These are phyloP conservation scores for Colletotrichum camelliae DNA, from an alignment of 2,329 filamentous ascomycete species.

Conservation along the genomic window DNA sequence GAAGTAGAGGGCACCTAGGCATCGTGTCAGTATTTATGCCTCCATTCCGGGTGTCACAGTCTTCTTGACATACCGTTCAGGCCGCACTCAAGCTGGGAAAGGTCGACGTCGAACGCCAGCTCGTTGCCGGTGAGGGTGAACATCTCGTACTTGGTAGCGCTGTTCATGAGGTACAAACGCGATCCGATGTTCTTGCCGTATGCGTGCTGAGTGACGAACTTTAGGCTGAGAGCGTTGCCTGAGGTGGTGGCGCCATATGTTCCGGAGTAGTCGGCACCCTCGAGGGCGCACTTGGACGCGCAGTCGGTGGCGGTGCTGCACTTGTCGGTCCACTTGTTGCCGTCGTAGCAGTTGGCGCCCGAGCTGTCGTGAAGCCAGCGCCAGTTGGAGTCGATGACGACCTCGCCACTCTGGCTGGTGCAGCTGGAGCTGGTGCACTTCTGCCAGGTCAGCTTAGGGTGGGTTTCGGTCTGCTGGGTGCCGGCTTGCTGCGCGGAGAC, in stretches of 20 bases:
- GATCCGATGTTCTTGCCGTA: conserved; percentile 48
- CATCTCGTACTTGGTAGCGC: conserved; percentile 61
- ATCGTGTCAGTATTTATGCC: neutral
- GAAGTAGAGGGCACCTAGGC: conserved; percentile 62
- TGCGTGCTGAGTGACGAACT: conserved; percentile 56
- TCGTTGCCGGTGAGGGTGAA: conserved; percentile 67
- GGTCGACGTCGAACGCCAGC: conserved; percentile 71
- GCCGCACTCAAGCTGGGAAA: conserved; percentile 67
- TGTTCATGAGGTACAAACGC: conserved; percentile 64
- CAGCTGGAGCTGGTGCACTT: conserved; percentile 29
- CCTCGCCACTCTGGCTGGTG: conserved; percentile 45
- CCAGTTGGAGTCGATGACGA: conserved; percentile 60
- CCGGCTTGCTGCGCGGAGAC: conserved; percentile 26
- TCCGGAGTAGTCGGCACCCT: conserved; percentile 48
- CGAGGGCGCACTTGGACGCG: conserved; percentile 49
- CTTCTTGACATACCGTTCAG: conserved; percentile 55
- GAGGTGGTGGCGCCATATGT: conserved; percentile 54
- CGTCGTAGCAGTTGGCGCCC: conserved; percentile 54
- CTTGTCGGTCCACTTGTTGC: conserved; percentile 41
- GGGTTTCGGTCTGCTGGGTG: conserved; percentile 26
- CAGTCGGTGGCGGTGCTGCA: conserved; percentile 46
- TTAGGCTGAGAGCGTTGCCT: conserved; percentile 52
- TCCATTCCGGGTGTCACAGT: neutral
- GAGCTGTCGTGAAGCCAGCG: conserved; percentile 52
- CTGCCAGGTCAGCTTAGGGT: conserved; percentile 30